Percentiles rank a stretch among this genome's conserved stretches.
phyloP scores from a whole-genome alignment of 2,329 filamentous ascomycete species.

The Pseudogymnoascus sp. region DNA sequence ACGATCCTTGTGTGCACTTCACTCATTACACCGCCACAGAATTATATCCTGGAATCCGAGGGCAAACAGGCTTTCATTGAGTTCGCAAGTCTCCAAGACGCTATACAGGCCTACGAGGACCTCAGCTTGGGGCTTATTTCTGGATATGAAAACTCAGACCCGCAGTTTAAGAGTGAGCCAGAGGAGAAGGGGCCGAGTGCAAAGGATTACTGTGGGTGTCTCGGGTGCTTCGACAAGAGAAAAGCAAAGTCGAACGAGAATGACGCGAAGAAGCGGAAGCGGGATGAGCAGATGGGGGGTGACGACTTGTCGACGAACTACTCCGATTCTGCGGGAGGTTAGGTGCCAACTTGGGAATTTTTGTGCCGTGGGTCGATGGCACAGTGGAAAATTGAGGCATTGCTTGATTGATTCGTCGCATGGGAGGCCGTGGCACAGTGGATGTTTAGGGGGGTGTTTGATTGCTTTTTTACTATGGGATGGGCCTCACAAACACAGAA shows the following conservation, averaged over 20 bases:
- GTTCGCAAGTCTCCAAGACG: neutral
- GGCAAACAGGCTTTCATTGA: neutral
- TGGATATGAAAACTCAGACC: neutral
- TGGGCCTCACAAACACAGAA: neutral
- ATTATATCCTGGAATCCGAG: neutral
- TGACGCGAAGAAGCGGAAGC: neutral
- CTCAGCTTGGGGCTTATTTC: neutral
- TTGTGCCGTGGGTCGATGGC: neutral
- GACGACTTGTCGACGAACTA: neutral
- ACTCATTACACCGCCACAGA: neutral
- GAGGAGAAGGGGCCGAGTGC: neutral
- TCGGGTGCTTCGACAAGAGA: neutral
- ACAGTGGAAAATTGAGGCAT: neutral
- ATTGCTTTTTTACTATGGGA: neutral
- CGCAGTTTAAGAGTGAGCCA: neutral
- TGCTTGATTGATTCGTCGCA: neutral
- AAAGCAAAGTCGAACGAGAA: neutral
- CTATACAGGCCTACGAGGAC: neutral
- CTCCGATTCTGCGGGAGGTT: neutral
- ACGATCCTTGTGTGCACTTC: neutral
- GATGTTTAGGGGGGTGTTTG: neutral
- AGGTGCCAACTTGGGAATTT: neutral
- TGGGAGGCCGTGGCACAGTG: neutral
- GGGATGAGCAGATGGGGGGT: neutral
- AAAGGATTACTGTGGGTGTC: neutral